These are phyloP conservation scores for Rhodotorula sphaerocarpa DNA, from an alignment of 768 basidiomycete species.

Conservation along the genomic window DNA sequence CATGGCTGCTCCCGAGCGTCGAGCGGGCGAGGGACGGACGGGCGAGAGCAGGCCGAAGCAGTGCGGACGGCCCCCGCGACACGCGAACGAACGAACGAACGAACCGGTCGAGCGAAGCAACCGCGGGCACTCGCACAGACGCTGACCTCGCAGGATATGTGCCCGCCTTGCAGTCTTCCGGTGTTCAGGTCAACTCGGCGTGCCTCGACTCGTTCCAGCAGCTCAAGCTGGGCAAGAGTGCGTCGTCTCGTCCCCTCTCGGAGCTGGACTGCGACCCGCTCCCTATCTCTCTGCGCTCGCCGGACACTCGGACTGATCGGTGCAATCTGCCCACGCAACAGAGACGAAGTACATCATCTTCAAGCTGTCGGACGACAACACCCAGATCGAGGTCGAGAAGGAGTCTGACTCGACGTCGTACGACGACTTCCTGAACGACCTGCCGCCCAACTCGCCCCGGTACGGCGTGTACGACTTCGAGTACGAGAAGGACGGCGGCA, in stretches of 20 bases:
- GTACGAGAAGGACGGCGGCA: constrained; percentile 63
- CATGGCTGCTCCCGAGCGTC: no score
- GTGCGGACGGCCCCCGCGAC: no score
- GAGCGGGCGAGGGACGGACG: no score
- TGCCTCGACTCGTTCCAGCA: constrained; percentile 59
- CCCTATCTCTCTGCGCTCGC: background rate
- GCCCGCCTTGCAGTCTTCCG: constrained; percentile 63
- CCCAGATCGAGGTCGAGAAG: constrained; percentile 73
- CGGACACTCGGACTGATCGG: no score
- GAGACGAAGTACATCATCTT: constrained; percentile 77
- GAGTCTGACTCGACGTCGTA: constrained; percentile 51
- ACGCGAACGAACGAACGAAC: no score
- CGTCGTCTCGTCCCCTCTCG: no score
- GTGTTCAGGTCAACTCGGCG: constrained; percentile 54
- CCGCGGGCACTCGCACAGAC: no score
- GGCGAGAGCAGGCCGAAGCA: no score
- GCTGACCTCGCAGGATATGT: no score
- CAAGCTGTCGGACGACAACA: constrained; percentile 51
- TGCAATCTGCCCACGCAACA: constrained; percentile 13
- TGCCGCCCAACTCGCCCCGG: constrained; percentile 67
- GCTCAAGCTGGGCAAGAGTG: constrained; percentile 62
- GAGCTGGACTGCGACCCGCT: no score
- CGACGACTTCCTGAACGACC: constrained; percentile 62
- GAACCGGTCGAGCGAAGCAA: no score
- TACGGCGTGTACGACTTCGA: constrained; percentile 89